phyloP scores from a whole-genome alignment of 2,329 filamentous ascomycete genomes.

The Dactylellina drechsleri region DNA sequence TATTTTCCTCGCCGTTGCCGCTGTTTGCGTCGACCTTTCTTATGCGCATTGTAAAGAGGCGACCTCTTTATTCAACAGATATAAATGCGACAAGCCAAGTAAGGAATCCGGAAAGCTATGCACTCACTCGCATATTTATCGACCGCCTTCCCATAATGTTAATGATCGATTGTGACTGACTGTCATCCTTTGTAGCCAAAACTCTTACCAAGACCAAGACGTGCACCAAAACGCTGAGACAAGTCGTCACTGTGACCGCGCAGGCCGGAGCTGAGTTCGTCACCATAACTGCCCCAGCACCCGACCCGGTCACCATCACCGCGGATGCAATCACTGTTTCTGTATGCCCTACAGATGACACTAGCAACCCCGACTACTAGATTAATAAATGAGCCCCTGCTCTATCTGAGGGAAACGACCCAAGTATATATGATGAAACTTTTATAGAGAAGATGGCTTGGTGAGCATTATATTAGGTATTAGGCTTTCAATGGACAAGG shows the following conservation, averaged over 20 bases:
- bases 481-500: too few species aligned
- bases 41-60: conserved; percentile 32
- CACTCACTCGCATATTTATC: too few species aligned
- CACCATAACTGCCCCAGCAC: background rate
- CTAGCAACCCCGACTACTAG: too few species aligned
- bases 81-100: conserved; percentile 30
- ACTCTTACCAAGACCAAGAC: conserved; percentile 17
- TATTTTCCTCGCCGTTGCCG: conserved; percentile 6
- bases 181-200: background rate
- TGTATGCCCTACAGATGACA: too few species aligned
- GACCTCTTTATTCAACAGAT: conserved; percentile 22
- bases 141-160: too few species aligned
- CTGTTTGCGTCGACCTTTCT: conserved; percentile 31
- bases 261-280: background rate
- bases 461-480: too few species aligned
- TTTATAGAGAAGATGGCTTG: too few species aligned
- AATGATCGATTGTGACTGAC: background rate
- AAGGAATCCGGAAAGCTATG: too few species aligned
- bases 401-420: too few species aligned
- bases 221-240: background rate
- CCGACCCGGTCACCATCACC: conserved; percentile 9
- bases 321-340: too few species aligned
- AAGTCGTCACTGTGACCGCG: background rate
- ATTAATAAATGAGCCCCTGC: too few species aligned
- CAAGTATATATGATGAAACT: too few species aligned